These are phyloP conservation scores for Sequoia sempervirens DNA, from an alignment of 75 land plant species.

Conservation along the genomic window DNA sequence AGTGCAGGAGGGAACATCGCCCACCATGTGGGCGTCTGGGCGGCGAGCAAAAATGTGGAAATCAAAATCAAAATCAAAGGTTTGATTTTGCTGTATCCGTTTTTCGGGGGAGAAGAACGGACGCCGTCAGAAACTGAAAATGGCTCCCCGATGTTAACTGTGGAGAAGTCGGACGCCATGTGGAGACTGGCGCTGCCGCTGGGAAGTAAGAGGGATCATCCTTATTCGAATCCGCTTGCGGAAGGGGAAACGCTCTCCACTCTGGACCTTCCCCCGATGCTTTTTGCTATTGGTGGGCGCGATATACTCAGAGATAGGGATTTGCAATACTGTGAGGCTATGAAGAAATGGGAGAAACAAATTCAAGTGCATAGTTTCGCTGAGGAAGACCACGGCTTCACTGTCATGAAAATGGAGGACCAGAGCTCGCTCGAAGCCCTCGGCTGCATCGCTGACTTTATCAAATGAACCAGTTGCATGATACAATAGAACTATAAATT, in stretches of 20 bases:
- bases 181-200: no score
- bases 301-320: background rate
- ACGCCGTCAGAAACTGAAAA: no score
- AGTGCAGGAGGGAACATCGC: slow-evolving; percentile 42
- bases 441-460: background rate
- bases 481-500: no score
- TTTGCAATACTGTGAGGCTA: background rate
- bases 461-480: background rate
- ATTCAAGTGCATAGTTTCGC: background rate
- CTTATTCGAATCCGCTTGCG: background rate
- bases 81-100: background rate
- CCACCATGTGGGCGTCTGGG: slow-evolving; percentile 11
- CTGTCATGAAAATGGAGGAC: background rate
- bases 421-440: background rate
- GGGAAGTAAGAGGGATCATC: no score
- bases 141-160: no score
- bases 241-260: slow-evolving; percentile 2
- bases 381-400: background rate
- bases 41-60: background rate
- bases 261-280: no score
- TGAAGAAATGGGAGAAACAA: background rate
- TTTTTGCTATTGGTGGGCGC: no score
- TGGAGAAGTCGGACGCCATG: no score
- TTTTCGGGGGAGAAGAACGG: no score
- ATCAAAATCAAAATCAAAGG: background rate